phyloP scores from a whole-genome alignment of 305 asterid species.

The Fraxinus albicans region DNA sequence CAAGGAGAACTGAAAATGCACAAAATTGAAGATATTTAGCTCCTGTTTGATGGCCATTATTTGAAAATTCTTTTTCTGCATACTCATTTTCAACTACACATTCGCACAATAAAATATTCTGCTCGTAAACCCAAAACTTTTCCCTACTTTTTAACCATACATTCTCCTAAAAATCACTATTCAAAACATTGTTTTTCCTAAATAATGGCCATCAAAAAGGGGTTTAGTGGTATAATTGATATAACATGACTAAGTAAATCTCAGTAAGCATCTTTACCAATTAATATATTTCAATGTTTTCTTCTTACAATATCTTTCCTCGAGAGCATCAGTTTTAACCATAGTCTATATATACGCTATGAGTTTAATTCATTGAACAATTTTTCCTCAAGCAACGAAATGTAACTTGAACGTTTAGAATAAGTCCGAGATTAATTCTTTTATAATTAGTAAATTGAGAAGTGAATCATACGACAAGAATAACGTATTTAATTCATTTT shows the following conservation, averaged over 20 bases:
- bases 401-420: background rate
- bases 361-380: background rate
- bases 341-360: background rate
- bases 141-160: no score
- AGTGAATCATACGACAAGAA: background rate
- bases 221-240: background rate
- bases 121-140: no score
- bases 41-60: no score
- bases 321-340: background rate
- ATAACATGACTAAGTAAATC: background rate
- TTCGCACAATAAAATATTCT: no score
- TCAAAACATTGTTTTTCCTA: no score
- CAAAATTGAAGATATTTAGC: background rate
- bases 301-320: background rate
- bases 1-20: background rate
- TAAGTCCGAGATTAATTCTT: background rate
- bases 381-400: background rate
- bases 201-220: no score
- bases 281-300: background rate
- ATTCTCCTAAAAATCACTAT: no score
- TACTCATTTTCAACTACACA: no score
- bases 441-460: background rate
- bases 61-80: no score
- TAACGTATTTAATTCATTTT: background rate
- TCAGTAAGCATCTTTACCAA: background rate